Evolutionary conservation across 306 rosid species (phyloP).

Genomic region (Boehmeria nivea): DNA sequence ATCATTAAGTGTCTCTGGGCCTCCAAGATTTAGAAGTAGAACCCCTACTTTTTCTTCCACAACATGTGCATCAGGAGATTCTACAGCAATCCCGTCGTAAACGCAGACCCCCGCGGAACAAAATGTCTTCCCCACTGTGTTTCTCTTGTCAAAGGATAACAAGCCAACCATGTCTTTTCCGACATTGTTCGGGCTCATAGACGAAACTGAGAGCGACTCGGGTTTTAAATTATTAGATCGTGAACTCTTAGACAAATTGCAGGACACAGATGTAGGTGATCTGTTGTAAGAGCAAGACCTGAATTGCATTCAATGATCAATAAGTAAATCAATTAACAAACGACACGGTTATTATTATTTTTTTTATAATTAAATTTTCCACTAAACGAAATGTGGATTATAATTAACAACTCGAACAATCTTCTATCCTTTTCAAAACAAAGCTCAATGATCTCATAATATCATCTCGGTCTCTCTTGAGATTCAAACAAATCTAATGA

Average conservation of each 20-base stretch:
- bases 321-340: no score
- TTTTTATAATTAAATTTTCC: no score
- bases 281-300: slow-evolving; percentile 41
- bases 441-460: no score
- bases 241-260: slow-evolving; percentile 18
- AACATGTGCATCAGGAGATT: slow-evolving; percentile 33
- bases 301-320: neutral
- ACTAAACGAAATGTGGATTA: neutral
- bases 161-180: slow-evolving; percentile 25
- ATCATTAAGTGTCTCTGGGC: slow-evolving; percentile 90
- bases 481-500: no score
- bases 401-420: neutral
- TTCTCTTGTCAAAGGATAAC: slow-evolving; percentile 33
- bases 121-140: slow-evolving; percentile 24
- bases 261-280: slow-evolving; percentile 20
- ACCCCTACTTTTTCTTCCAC: slow-evolving; percentile 85
- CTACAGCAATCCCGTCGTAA: slow-evolving; percentile 36
- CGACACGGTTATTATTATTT: no score
- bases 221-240: slow-evolving; percentile 30
- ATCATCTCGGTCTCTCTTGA: no score
- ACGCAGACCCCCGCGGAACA: slow-evolving; percentile 44
- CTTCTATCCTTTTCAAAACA: no score
- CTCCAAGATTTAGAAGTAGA: slow-evolving; percentile 92
- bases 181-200: slow-evolving; percentile 25
- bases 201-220: slow-evolving; percentile 29